Percentiles rank a stretch among this genome's conserved stretches.
Conservation (phyloP, 1,284 basidiomycete genomes). For the Malassezia globosa region DNA sequence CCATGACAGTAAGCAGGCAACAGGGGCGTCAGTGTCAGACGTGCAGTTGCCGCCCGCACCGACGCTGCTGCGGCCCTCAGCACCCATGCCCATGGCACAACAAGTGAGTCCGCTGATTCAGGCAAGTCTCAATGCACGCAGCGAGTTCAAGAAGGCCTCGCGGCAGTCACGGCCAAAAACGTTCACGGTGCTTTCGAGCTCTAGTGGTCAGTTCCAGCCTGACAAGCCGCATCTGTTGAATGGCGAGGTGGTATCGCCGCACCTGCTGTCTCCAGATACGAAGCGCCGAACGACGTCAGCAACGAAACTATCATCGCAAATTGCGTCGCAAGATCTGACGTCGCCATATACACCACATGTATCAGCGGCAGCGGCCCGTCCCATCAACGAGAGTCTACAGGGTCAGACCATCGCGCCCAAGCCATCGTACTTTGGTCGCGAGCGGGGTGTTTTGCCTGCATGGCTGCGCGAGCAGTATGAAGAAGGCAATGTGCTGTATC, state of each 20-base stretch:
- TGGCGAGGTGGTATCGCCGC: slow-evolving; percentile 30
- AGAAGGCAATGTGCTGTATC: slow-evolving; percentile 29
- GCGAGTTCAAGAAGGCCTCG: slow-evolving; percentile 32
- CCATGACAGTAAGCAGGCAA: no score
- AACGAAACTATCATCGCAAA: slow-evolving; percentile 19
- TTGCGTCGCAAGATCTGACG: slow-evolving; percentile 14
- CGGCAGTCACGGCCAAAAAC: slow-evolving; percentile 44
- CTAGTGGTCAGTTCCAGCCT: slow-evolving; percentile 16
- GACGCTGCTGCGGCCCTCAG: slow-evolving; percentile 10
- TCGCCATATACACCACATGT: slow-evolving; percentile 10
- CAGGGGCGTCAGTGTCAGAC: neutral
- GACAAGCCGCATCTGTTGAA: slow-evolving; percentile 30
- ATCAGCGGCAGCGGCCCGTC: neutral
- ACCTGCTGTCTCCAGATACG: slow-evolving; percentile 11
- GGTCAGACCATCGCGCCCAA: slow-evolving; percentile 33
- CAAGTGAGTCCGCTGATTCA: slow-evolving; percentile 45
- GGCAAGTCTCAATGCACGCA: slow-evolving; percentile 40
- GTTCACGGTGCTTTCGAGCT: slow-evolving; percentile 41
- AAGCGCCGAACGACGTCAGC: slow-evolving; percentile 30
- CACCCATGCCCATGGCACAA: slow-evolving; percentile 32
- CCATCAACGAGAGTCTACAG: slow-evolving; percentile 5
- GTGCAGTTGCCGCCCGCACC: slow-evolving; percentile 20
- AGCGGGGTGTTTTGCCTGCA: slow-evolving; percentile 30
- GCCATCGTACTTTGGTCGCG: slow-evolving; percentile 27
- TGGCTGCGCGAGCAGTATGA: slow-evolving; percentile 46